Evolutionary conservation across 768 basidiomycete species (phyloP), one percentile per base, ranked within the genome.

Genomic region (Pulveroboletus sp.): DNA sequence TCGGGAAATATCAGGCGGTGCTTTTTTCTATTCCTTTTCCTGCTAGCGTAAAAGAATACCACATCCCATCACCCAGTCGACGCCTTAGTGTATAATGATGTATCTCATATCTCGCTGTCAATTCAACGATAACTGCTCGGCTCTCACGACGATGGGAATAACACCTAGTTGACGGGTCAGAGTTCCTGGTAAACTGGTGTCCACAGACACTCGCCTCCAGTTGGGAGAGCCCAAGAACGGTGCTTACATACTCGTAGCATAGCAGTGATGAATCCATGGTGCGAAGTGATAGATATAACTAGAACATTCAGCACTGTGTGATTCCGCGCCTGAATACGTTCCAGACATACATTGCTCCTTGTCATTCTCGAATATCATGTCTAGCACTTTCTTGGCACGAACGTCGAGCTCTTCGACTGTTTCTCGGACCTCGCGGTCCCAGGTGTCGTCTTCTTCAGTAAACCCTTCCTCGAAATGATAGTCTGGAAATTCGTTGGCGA

Each of bases 201-300:
- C 5, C 8, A 16, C 17, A 22, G 32, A 10, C 24, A 65, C 76
- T 57, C 40, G 79, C 86, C 86, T 72, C 86, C 86, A 5, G 83
- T 85, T 1, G 80, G 76, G 19, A 87, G 63, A 6, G 56, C 41
- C 61, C 77, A 81, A 9, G 45, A 50, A 2, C 61, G 59, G n/a
- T 81, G 74, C 5, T 71, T 77, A 24, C 80, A 64, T 0, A 73
- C 73, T 4, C 61, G 67, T 55, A 85, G 55, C 43, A 86, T 77
- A 1, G 76, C 79, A 37, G 75, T 73, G 36, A 84, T 83, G 51
- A 82, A 76, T 1, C 79, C 83, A 16, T 78, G 73, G 59, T 89
- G 87, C 1, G 80, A 77, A 1, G 84, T 85, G 50, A 87, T 76
- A 5, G 83, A 82, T 16, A 87, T 76, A 54, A 78, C 86, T 88